These are phyloP conservation scores for Hypoxylon sp. DNA, from an alignment of 2,329 filamentous ascomycete genomes.

Conservation along the genomic window DNA sequence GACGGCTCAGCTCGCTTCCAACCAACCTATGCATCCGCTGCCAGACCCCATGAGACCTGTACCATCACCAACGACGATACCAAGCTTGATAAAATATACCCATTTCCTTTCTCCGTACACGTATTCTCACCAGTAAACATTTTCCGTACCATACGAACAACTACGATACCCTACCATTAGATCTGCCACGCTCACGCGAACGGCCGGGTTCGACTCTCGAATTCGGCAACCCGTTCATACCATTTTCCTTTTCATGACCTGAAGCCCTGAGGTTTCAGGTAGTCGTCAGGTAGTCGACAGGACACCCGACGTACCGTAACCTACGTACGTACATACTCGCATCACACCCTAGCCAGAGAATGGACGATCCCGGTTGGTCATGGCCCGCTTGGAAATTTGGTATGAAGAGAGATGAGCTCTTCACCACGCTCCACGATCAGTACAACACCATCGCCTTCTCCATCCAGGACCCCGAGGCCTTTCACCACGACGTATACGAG, in stretches of 20 bases:
- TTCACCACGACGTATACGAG: conserved; percentile 68
- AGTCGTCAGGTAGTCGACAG: conserved; percentile 10
- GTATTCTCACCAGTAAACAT: conserved; percentile 14
- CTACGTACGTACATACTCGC: no score
- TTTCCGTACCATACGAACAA: conserved; percentile 29
- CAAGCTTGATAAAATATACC: background rate
- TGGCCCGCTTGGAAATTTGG: conserved; percentile 72
- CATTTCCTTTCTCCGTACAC: conserved; percentile 30
- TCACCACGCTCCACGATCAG: conserved; percentile 64
- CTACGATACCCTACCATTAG: conserved; percentile 14
- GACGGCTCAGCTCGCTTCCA: conserved; percentile 42
- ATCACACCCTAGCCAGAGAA: conserved; percentile 47
- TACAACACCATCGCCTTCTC: conserved; percentile 66
- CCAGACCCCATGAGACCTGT: conserved; percentile 37
- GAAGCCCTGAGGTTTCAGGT: conserved; percentile 8
- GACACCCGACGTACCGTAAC: conserved; percentile 1
- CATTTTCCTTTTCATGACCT: background rate
- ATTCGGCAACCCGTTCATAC: conserved; percentile 2
- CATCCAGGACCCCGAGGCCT: conserved; percentile 67
- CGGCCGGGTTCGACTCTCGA: conserved; percentile 1
- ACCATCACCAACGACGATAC: conserved; percentile 26
- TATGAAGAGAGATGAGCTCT: conserved; percentile 66
- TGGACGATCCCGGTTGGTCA: conserved; percentile 62
- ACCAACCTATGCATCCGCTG: conserved; percentile 34
- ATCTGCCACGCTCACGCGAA: conserved; percentile 21